phyloP scores from a whole-genome alignment of 108 stramenopile genomes.

The Discostella pseudostelligera region DNA sequence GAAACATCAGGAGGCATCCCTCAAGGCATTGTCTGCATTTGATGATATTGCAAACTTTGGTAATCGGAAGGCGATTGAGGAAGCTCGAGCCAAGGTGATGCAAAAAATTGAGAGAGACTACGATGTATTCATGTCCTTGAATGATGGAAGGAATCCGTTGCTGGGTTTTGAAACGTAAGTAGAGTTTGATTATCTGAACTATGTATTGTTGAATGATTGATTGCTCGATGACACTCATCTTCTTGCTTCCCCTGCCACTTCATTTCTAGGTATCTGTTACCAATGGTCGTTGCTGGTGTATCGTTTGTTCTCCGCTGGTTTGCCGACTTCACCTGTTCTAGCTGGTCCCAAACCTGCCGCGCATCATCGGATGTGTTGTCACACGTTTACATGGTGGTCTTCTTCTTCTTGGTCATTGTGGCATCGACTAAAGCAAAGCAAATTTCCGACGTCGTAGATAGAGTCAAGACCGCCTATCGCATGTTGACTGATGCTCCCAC shows the following conservation, averaged over 20 bases:
- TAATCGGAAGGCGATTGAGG: constrained; percentile 64
- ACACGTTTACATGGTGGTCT: constrained; percentile 76
- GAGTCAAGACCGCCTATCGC: constrained; percentile 54
- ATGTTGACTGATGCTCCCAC: constrained; percentile 25
- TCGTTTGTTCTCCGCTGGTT: constrained; percentile 80
- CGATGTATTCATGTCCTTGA: constrained; percentile 76
- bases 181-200: not conserved
- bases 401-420: constrained; percentile 83
- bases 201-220: not conserved
- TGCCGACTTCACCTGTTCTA: constrained; percentile 80
- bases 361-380: constrained; percentile 76
- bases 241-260: not conserved
- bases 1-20: constrained; percentile 55
- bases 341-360: constrained; percentile 69
- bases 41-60: constrained; percentile 95
- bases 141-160: constrained; percentile 89
- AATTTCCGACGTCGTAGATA: constrained; percentile 50
- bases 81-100: constrained; percentile 59
- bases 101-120: constrained; percentile 67
- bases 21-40: constrained; percentile 69
- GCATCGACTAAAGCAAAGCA: constrained; percentile 77
- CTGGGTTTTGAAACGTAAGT: constrained; percentile 75
- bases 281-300: constrained; percentile 69
- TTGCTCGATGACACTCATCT: not conserved
- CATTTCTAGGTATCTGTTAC: constrained; percentile 75